Evolutionary conservation across 345 rosid species (phyloP).

Genomic region (sweet orange (Citrus sinensis)): DNA sequence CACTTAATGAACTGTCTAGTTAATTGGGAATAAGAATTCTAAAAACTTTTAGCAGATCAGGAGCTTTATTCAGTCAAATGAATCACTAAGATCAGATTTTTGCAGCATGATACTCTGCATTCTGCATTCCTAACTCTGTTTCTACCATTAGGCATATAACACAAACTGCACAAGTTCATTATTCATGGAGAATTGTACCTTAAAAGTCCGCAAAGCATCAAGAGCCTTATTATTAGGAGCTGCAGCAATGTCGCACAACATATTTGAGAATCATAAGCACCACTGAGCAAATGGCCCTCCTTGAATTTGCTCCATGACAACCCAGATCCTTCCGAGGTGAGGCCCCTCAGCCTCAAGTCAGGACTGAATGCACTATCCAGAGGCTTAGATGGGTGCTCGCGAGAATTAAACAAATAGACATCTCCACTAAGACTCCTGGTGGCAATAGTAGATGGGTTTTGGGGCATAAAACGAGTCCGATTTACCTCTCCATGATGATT

Average conservation of each 20-base stretch:
- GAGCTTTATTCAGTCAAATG: neutral
- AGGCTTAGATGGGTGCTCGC: slow-evolving; percentile 88
- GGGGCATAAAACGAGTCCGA: slow-evolving; percentile 94
- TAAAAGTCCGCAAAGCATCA: slow-evolving; percentile 79
- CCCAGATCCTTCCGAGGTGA: slow-evolving; percentile 92
- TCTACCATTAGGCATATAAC: too few relatives aligned
- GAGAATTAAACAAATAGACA: slow-evolving; percentile 87
- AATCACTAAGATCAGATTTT: neutral
- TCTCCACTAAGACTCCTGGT: slow-evolving; percentile 92
- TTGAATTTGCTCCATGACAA: slow-evolving; percentile 94
- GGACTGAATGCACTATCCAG: slow-evolving; percentile 82
- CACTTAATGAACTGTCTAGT: neutral
- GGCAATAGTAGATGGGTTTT: slow-evolving; percentile 78
- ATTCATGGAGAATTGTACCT: slow-evolving; percentile 36
- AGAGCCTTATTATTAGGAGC: slow-evolving; percentile 74
- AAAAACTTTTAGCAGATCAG: neutral
- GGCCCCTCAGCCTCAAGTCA: slow-evolving; percentile 87
- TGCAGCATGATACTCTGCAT: neutral
- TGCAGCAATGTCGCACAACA: slow-evolving; percentile 90
- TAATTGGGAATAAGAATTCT: neutral
- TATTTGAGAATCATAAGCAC: slow-evolving; percentile 96
- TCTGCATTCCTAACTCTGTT: neutral
- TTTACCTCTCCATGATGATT: slow-evolving; percentile 97
- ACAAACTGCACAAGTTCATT: neutral
- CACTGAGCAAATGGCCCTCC: slow-evolving; percentile 93